phyloP scores from a whole-genome alignment of 2,329 filamentous ascomycete species.

The Diplocarpon rosae region DNA sequence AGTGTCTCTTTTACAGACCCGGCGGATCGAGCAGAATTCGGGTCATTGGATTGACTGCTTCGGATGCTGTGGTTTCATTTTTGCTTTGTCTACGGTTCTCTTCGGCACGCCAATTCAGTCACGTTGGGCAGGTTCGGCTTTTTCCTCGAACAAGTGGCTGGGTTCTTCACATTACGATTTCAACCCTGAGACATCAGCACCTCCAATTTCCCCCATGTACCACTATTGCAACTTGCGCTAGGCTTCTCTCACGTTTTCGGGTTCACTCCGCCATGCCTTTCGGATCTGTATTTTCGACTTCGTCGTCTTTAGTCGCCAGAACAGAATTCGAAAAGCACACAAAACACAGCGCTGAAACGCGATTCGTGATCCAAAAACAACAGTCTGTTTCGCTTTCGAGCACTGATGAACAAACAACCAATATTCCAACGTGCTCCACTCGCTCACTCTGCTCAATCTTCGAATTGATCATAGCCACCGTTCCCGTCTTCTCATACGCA shows the following conservation, averaged over 20 bases:
- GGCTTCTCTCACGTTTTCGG: slow-evolving; percentile 24
- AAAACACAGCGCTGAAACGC: slow-evolving; percentile 21
- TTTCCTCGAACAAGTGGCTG: slow-evolving; percentile 26
- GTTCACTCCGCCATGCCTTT: slow-evolving; percentile 20
- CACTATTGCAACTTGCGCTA: slow-evolving; percentile 28
- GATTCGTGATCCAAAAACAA: slow-evolving; percentile 20
- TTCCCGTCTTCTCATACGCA: slow-evolving; percentile 8
- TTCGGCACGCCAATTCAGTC: slow-evolving; percentile 27
- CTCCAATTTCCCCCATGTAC: slow-evolving; percentile 27
- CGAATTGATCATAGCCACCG: slow-evolving; percentile 18
- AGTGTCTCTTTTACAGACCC: slow-evolving; percentile 19
- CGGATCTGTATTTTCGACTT: slow-evolving; percentile 24
- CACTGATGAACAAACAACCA: slow-evolving; percentile 19
- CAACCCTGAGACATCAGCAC: slow-evolving; percentile 26
- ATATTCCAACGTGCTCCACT: slow-evolving; percentile 23
- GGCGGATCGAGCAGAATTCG: slow-evolving; percentile 23
- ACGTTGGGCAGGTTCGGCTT: slow-evolving; percentile 24
- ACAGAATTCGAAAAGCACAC: slow-evolving; percentile 25
- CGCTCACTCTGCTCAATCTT: slow-evolving; percentile 6
- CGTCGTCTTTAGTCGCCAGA: slow-evolving; percentile 28
- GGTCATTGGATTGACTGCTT: slow-evolving; percentile 22
- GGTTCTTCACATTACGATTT: slow-evolving; percentile 23
- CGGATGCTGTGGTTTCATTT: slow-evolving; percentile 27
- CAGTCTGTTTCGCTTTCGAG: slow-evolving; percentile 9
- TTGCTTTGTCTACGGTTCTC: slow-evolving; percentile 22